Evolutionary conservation across 495 filamentous ascomycete genomes (phyloP), one percentile per base, ranked within the genome.

Genomic region (Lichenothelia convexa): DNA sequence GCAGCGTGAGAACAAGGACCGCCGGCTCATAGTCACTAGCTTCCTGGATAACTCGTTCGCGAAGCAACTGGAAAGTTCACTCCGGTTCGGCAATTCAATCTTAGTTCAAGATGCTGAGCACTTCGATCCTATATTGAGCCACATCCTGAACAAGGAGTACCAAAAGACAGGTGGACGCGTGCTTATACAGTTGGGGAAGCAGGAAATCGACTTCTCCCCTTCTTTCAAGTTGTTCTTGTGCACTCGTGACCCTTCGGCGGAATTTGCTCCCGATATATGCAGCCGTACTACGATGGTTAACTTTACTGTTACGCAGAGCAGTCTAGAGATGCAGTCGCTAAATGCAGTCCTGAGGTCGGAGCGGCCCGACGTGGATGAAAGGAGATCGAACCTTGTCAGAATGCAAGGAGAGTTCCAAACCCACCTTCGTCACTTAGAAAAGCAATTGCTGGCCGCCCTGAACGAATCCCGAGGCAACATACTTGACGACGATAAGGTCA

Each of bases 121-220:
- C 51, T 58, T 99, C 36, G 89, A 99, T 51, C 89, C 89, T 4
- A 79, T 99, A 35, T 75, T 99, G 48, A 99, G 93, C 53, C 91
- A 99, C 50, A 86, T 99, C 32, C 73, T 99, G 55, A 99, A 99
- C 61, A 95, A 95, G 56, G 89, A 99, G 50, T 95, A 99, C 56
- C 89, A 99, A 56, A 93, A 85, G 61, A 99, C 89, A n/a, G 89
- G 89, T 38, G 89, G 89, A 11, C 86, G 89, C 67, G 89, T 99
- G 24, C 70, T 99, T 32, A 95, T 95, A 41, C 89, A 95, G 53
- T 77, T 99, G 21, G 89, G 89, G 46, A 94, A 87, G 56, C 91
- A 99, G 59, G 86, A 95, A 55, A 99, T 99, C 39, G 89, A 99
- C 58, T 95, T 99, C 59, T 99, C 89, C 30, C 91, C 89, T 8